These are phyloP conservation scores for Penicillium riverlandense DNA, from an alignment of 495 filamentous ascomycete genomes.

Conservation along the genomic window DNA sequence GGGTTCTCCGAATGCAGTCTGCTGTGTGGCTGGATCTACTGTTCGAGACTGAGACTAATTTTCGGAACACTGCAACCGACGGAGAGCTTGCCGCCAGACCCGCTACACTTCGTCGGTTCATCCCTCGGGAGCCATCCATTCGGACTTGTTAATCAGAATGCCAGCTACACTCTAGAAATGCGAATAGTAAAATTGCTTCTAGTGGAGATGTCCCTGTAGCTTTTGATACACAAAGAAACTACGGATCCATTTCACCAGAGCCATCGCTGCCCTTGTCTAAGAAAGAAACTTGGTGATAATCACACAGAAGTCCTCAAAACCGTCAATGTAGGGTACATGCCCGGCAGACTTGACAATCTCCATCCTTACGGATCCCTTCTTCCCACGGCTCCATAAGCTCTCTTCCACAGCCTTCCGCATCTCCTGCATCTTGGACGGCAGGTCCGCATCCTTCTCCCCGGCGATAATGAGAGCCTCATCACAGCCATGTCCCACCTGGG, in stretches of 20 bases:
- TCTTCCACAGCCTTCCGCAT: constrained; percentile 13
- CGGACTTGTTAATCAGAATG: no score
- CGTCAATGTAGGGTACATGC: constrained; percentile 3
- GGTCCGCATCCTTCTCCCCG: constrained; percentile 21
- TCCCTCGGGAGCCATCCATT: no score
- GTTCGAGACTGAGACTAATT: neutral
- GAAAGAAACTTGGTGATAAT: constrained; percentile 1
- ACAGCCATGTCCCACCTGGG: constrained; percentile 9
- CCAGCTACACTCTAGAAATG: no score
- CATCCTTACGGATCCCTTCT: neutral
- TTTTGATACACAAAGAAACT: no score
- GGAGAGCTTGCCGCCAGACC: neutral
- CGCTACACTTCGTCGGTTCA: no score
- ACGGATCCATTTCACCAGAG: no score
- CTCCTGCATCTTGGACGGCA: constrained; percentile 16
- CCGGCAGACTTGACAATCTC: constrained; percentile 1
- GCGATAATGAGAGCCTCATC: constrained; percentile 18
- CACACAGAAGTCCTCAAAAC: neutral
- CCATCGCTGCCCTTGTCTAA: neutral
- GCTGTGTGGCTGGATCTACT: no score
- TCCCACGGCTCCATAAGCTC: constrained; percentile 1
- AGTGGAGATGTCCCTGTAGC: no score
- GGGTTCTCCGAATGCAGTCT: no score
- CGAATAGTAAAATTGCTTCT: no score
- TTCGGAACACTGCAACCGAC: constrained; percentile 2